Conservation (phyloP, 2,329 filamentous ascomycete species). For the Pseudopyrenochaeta lycopersici region DNA sequence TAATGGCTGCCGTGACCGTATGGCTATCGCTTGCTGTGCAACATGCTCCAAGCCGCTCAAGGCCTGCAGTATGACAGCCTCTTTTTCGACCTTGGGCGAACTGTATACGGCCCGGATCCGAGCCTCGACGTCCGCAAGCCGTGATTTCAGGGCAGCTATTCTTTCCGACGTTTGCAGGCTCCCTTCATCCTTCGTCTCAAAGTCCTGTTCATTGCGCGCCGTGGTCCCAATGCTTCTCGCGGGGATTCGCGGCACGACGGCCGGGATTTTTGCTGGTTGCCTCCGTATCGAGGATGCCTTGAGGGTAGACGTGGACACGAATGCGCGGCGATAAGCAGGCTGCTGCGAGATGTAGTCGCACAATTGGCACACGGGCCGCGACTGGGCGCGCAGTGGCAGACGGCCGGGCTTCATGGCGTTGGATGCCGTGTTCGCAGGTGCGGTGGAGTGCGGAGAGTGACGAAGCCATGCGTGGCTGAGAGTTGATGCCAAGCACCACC, state of each 20-base stretch:
- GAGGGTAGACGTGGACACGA: slow-evolving; percentile 33
- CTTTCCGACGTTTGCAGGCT: slow-evolving; percentile 25
- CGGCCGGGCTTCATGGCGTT: slow-evolving; percentile 38
- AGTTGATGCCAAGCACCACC: slow-evolving; percentile 2
- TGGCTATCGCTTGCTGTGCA: slow-evolving; percentile 37
- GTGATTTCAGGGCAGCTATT: slow-evolving; percentile 27
- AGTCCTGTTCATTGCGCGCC: slow-evolving; percentile 19
- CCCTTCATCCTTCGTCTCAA: slow-evolving; percentile 19
- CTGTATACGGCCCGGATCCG: slow-evolving; percentile 35
- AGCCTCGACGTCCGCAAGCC: slow-evolving; percentile 36
- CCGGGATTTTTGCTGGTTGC: slow-evolving; percentile 26
- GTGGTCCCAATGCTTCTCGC: slow-evolving; percentile 33
- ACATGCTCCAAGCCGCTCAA: slow-evolving; percentile 34
- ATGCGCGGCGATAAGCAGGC: slow-evolving; percentile 38
- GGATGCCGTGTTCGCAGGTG: slow-evolving; percentile 7
- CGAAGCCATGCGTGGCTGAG: slow-evolving; percentile 28
- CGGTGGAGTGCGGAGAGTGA: slow-evolving; percentile 25
- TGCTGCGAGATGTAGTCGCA: slow-evolving; percentile 44
- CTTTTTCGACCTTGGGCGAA: slow-evolving; percentile 39
- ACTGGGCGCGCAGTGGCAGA: slow-evolving; percentile 35
- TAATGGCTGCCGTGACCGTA: slow-evolving; percentile 35
- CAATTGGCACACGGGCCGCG: slow-evolving; percentile 45
- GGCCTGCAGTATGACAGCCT: slow-evolving; percentile 27
- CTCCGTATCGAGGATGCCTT: slow-evolving; percentile 36
- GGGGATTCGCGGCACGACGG: slow-evolving; percentile 20